Percentiles rank a stretch among this genome's conserved stretches.
Conservation (phyloP, 2,329 filamentous ascomycete species). For the Fusarium sp. region DNA sequence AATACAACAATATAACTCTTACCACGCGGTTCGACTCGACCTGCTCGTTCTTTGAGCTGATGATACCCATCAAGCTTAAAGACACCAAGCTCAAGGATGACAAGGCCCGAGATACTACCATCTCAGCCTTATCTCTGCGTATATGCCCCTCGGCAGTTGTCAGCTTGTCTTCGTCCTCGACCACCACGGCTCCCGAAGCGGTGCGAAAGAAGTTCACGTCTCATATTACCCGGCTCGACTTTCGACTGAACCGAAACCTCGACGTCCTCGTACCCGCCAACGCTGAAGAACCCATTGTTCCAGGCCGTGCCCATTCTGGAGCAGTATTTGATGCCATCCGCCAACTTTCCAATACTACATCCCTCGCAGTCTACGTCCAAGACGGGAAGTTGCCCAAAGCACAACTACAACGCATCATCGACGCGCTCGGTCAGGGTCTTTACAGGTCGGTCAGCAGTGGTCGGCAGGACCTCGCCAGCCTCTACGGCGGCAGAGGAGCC, state of each 20-base stretch:
- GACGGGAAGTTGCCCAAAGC: neutral
- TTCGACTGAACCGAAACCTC: neutral
- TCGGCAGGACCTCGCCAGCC: conserved; percentile 1
- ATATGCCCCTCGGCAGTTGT: conserved; percentile 1
- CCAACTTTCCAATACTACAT: conserved; percentile 13
- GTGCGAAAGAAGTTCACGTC: conserved; percentile 10
- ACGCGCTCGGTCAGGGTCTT: neutral
- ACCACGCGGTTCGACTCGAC: conserved; percentile 15
- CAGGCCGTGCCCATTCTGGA: conserved; percentile 13
- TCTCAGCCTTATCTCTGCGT: neutral
- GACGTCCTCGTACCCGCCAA: conserved; percentile 13
- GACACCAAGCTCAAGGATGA: neutral
- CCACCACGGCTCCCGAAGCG: neutral
- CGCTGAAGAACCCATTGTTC: conserved; percentile 13
- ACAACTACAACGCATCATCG: conserved; percentile 10
- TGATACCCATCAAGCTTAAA: conserved; percentile 23
- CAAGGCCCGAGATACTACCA: neutral
- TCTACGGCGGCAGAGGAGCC: conserved; percentile 25
- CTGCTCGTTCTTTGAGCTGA: conserved; percentile 7
- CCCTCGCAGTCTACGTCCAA: conserved; percentile 14
- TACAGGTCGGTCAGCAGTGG: neutral
- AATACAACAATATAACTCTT: neutral
- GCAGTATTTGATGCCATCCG: conserved; percentile 18
- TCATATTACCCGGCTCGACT: neutral
- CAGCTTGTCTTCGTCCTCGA: neutral